A percentile compares a stretch with the other conserved stretches of the same genome.
Evolutionary conservation across 2,329 filamentous ascomycete species (phyloP).

Genomic region (Fusarium tricinctum): DNA sequence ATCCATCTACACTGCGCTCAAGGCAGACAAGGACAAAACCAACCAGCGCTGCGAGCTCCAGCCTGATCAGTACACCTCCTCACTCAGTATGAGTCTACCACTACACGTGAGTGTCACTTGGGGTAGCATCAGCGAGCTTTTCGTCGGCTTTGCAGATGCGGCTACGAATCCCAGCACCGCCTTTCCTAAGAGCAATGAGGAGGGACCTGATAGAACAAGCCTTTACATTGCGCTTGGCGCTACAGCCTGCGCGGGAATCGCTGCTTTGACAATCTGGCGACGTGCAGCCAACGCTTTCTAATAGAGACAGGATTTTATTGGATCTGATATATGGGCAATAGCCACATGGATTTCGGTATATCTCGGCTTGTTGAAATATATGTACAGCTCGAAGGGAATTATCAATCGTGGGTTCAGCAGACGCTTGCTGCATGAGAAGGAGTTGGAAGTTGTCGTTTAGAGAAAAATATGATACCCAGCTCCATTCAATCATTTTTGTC

Average conservation of each 20-base stretch:
- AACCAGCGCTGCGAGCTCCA: constrained; percentile 94
- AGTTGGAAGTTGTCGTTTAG: constrained; percentile 45
- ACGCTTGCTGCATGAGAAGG: constrained; percentile 37
- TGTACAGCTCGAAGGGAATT: background rate
- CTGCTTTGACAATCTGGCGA: constrained; percentile 76
- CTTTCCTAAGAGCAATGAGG: constrained; percentile 91
- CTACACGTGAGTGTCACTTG: constrained; percentile 96
- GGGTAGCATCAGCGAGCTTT: constrained; percentile 93
- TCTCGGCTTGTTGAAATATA: background rate
- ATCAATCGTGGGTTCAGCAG: background rate
- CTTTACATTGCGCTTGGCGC: constrained; percentile 89
- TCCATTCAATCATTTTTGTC: constrained; percentile 36
- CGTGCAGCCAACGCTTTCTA: constrained; percentile 65
- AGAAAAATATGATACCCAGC: constrained; percentile 53
- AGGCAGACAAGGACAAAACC: constrained; percentile 95
- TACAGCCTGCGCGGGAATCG: constrained; percentile 72
- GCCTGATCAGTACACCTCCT: constrained; percentile 90
- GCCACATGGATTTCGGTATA: background rate
- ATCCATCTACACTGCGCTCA: constrained; percentile 91
- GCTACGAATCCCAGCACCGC: constrained; percentile 90
- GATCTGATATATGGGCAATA: background rate
- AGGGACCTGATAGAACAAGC: constrained; percentile 84
- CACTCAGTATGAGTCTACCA: constrained; percentile 88
- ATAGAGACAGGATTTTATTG: constrained; percentile 4
- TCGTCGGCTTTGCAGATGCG: constrained; percentile 90